Base-by-base conservation (phyloP, 2,329 filamentous ascomycete genomes). In the Exophiala viscosa region DNA sequence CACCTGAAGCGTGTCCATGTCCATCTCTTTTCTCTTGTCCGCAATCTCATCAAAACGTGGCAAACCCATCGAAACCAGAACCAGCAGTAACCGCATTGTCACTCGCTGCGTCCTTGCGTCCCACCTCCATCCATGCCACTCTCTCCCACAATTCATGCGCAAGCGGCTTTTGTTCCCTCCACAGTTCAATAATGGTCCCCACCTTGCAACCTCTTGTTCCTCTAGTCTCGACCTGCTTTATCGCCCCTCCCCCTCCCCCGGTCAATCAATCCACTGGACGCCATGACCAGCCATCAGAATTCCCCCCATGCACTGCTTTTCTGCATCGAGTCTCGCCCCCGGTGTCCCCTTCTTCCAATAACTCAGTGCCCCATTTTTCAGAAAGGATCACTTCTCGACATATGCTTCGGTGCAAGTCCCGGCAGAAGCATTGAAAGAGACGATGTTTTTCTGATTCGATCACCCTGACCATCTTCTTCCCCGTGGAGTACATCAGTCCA, bases 401-500 rank as follows among this genome's bases (percentile, higher is more conserved):
- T 8, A 28, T 28, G 23, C 23, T 28, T 28, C 23, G 23, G 34
- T 36, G 34, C 34, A 36, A 15, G 34, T 28, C 23, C 23, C 23
- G 23, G 23, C 23, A 28, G 23, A 28, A 28, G 23, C 23, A 28
- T 7, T 28, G 23, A 28, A 28, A 28, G 23, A 28, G 23, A 42
- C 9, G 28, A 13, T 23, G 28, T 42, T 18, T 23, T 42, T 23
- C 40, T 42, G 40, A 45, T 40, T 45, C 48, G 34, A 32, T 45
- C 28, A 9, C 20, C 28, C 36, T 46, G 34, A 34, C 36, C 31
- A 35, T 31, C 23, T 40, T 20, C n/a, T 42, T 48, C 20, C 23
- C 28, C 20, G 17, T 32, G 15, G 28, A 46, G 36, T 56, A 56
- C 53, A 48, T 56, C 49, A 45, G 47, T 52, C 48, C 18, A 44